A percentile compares a stretch with the other conserved stretches of the same genome.
phyloP scores from a whole-genome alignment of 768 basidiomycete species.

The Tephrocybe sp. region DNA sequence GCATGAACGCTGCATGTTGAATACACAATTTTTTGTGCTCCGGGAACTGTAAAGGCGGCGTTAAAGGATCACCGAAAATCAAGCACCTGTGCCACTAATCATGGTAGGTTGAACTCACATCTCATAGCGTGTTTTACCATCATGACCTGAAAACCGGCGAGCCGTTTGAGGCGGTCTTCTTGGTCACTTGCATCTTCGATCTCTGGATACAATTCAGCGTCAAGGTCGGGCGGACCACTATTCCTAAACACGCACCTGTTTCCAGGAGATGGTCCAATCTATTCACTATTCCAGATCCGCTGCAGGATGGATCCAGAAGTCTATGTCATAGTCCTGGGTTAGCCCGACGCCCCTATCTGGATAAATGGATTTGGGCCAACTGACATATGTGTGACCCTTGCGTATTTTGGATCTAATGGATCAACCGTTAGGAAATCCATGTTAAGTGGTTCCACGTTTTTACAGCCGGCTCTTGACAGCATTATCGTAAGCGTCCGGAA shows the following conservation, averaged over 20 bases:
- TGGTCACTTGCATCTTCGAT: conserved; percentile 56
- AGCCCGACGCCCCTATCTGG: neutral
- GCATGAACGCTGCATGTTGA: conserved; percentile 97
- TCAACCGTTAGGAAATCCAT: conserved; percentile 84
- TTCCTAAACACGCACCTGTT: conserved; percentile 47
- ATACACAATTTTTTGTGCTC: conserved; percentile 82
- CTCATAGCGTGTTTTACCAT: conserved; percentile 96
- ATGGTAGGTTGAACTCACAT: conserved; percentile 51
- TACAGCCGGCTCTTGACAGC: conserved; percentile 82
- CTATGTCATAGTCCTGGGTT: conserved; percentile 35
- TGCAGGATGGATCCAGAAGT: conserved; percentile 94
- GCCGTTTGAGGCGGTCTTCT: conserved; percentile 75
- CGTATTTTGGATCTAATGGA: conserved; percentile 63
- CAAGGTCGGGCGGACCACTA: conserved; percentile 3
- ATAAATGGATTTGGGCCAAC: conserved; percentile 22
- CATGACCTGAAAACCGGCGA: conserved; percentile 84
- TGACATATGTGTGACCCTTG: conserved; percentile 83
- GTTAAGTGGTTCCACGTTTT: conserved; percentile 74
- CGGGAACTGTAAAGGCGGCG: conserved; percentile 57
- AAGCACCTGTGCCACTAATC: conserved; percentile 2
- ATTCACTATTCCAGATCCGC: conserved; percentile 91
- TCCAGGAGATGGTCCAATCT: conserved; percentile 83
- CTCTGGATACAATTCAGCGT: conserved; percentile 34
- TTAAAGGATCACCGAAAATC: conserved; percentile 3
- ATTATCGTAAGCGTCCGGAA: conserved; percentile 84